Evolutionary conservation across 75 land plant species (phyloP).

Genomic region (Pinus tabuliformis): DNA sequence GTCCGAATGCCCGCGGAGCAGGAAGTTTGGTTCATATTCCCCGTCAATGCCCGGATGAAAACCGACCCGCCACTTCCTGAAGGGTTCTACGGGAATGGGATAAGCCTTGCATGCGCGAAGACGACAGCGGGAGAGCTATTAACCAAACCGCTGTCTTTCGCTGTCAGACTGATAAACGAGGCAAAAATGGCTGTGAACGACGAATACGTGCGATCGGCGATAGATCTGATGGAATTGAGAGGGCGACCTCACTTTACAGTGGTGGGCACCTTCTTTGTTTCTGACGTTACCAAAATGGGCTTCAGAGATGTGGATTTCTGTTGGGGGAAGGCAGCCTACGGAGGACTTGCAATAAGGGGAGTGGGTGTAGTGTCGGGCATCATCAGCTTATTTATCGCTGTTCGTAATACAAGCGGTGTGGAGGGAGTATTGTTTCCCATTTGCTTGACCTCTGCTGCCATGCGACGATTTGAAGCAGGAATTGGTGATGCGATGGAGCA

Average conservation of each 20-base stretch:
- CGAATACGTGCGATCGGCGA: too few species aligned
- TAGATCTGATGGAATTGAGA: too few species aligned
- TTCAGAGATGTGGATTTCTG: constrained; percentile 37
- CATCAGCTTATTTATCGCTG: background rate
- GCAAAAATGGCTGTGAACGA: too few species aligned
- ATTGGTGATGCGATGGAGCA: background rate
- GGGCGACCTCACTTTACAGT: constrained; percentile 24
- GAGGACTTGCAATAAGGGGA: constrained; percentile 7
- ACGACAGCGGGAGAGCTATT: constrained; percentile 43
- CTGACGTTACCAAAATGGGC: constrained; percentile 30
- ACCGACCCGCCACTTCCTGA: constrained; percentile 7
- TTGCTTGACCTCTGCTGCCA: constrained; percentile 30
- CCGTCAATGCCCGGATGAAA: background rate
- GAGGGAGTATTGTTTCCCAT: constrained; percentile 33
- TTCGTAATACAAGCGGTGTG: constrained; percentile 10
- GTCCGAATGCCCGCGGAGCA: too few species aligned
- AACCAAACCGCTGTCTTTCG: constrained; percentile 41
- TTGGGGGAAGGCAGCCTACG: constrained; percentile 34
- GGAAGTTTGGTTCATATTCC: background rate
- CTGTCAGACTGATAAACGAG: constrained; percentile 40
- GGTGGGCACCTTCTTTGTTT: constrained; percentile 25
- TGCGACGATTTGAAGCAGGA: constrained; percentile 30
- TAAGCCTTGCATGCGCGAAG: background rate
- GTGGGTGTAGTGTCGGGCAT: constrained; percentile 13
- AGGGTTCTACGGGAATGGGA: too few species aligned